Conservation (phyloP, 202 grass and related monocot species). For the Zizania palustris region DNA sequence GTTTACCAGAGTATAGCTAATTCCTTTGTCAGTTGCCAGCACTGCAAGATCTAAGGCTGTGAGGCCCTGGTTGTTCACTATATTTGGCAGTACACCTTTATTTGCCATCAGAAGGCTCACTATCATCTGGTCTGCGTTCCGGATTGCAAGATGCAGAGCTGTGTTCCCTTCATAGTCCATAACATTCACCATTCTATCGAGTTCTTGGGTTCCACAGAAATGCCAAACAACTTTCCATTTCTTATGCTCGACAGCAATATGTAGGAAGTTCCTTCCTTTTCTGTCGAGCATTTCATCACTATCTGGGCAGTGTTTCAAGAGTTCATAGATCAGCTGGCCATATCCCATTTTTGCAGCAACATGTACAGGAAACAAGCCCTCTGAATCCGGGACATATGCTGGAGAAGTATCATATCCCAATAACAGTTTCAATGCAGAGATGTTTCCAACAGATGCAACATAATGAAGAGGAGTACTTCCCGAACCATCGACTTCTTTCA, state of each 20-base stretch:
- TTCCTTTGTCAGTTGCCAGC: slow-evolving; percentile 52
- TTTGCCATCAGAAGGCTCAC: slow-evolving; percentile 56
- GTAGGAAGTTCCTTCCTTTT: slow-evolving; percentile 74
- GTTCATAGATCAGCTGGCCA: slow-evolving; percentile 34
- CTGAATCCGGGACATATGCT: slow-evolving; percentile 56
- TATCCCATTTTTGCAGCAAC: slow-evolving; percentile 54
- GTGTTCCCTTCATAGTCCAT: slow-evolving; percentile 66
- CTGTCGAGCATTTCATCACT: slow-evolving; percentile 56
- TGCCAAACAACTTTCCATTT: slow-evolving; percentile 48
- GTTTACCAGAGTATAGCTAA: slow-evolving; percentile 57
- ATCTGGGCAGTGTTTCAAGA: slow-evolving; percentile 56
- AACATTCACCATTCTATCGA: slow-evolving; percentile 56
- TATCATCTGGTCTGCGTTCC: slow-evolving; percentile 49
- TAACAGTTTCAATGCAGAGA: slow-evolving; percentile 43
- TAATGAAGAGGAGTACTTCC: slow-evolving; percentile 71
- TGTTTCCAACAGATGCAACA: slow-evolving; percentile 45
- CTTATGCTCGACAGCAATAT: slow-evolving; percentile 55
- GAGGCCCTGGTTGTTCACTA: slow-evolving; percentile 57
- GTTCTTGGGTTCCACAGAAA: slow-evolving; percentile 44
- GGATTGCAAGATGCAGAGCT: slow-evolving; percentile 63
- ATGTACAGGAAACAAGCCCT: slow-evolving; percentile 68
- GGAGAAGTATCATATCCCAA: slow-evolving; percentile 48
- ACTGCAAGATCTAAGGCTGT: slow-evolving; percentile 59
- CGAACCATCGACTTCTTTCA: slow-evolving; percentile 48
- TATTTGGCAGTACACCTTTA: slow-evolving; percentile 44